These are phyloP conservation scores for Allantophomopsis cytisporea DNA, from an alignment of 2,329 filamentous ascomycete genomes.

Conservation along the genomic window DNA sequence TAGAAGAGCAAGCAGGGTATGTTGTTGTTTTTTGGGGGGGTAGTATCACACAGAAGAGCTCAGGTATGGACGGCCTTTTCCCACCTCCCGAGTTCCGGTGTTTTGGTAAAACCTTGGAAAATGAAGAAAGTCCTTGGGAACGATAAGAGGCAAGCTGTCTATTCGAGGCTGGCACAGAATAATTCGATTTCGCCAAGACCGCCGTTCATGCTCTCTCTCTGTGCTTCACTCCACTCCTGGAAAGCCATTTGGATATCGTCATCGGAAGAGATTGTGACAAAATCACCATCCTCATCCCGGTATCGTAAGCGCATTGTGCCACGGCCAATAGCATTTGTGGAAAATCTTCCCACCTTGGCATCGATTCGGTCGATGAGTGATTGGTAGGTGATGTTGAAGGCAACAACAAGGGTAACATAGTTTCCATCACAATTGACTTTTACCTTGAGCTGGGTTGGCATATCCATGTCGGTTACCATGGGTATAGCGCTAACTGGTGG, in stretches of 20 bases:
- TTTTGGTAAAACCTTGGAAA: no score
- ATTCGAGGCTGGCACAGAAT: slow-evolving; percentile 47
- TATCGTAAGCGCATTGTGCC: slow-evolving; percentile 82
- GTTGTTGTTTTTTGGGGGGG: no score
- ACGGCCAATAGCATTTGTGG: slow-evolving; percentile 68
- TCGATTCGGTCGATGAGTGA: slow-evolving; percentile 92
- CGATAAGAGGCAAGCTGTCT: not conserved
- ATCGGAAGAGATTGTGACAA: slow-evolving; percentile 85
- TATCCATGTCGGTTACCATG: slow-evolving; percentile 29
- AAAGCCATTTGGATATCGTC: slow-evolving; percentile 96
- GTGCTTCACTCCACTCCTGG: slow-evolving; percentile 79
- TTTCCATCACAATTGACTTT: slow-evolving; percentile 89
- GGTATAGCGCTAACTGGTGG: slow-evolving; percentile 13
- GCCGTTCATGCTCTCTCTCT: slow-evolving; percentile 45
- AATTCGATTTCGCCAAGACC: slow-evolving; percentile 84
- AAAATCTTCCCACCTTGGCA: slow-evolving; percentile 81
- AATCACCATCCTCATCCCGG: slow-evolving; percentile 83
- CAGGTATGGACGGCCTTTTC: no score
- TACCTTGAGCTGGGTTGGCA: slow-evolving; percentile 76
- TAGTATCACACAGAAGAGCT: no score
- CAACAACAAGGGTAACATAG: slow-evolving; percentile 90
- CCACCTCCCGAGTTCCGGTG: no score
- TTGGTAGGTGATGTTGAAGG: slow-evolving; percentile 89
- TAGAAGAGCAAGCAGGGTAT: no score
- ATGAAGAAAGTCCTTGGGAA: no score